phyloP scores from a whole-genome alignment of 495 filamentous ascomycete genomes.

The Aspergillus avenaceus region DNA sequence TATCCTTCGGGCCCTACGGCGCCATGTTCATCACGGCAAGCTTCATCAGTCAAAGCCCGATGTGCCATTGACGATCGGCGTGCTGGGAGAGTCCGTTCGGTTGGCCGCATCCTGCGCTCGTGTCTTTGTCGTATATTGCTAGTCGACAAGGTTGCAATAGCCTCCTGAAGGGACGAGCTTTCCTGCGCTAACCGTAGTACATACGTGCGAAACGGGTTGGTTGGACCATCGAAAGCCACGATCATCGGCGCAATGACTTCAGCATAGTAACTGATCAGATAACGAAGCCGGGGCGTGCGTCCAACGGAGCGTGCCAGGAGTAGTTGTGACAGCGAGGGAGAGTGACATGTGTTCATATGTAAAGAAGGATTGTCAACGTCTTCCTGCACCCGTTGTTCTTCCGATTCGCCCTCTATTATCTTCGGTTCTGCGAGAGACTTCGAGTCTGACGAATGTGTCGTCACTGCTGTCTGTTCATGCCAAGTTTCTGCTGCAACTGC shows the following conservation, averaged over 20 bases:
- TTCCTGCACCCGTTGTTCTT: neutral
- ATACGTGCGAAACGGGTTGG: conserved; percentile 80
- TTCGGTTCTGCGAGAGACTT: neutral
- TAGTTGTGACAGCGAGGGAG: conserved; percentile 39
- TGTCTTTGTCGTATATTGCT: conserved; percentile 67
- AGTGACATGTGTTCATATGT: conserved; percentile 18
- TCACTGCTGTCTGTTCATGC: neutral
- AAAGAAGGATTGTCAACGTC: neutral
- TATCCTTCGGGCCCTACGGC: conserved; percentile 31
- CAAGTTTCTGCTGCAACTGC: too few relatives aligned
- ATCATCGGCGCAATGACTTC: conserved; percentile 88
- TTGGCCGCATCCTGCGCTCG: conserved; percentile 37
- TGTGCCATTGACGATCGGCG: conserved; percentile 50
- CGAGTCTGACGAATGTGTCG: neutral
- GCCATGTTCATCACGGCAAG: conserved; percentile 34
- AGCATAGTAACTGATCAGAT: conserved; percentile 62
- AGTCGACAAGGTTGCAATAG: conserved; percentile 82
- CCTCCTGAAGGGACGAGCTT: conserved; percentile 82
- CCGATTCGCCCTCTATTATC: neutral
- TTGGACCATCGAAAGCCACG: conserved; percentile 83
- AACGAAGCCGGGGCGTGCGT: conserved; percentile 53
- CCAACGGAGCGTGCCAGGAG: conserved; percentile 46
- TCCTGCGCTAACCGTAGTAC: conserved; percentile 73
- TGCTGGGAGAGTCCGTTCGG: conserved; percentile 39
- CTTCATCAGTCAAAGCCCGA: conserved; percentile 37